A percentile compares a stretch with the other conserved stretches of the same genome.
Conservation (phyloP, 2,329 filamentous ascomycete species). For the Fusarium proliferatum region DNA sequence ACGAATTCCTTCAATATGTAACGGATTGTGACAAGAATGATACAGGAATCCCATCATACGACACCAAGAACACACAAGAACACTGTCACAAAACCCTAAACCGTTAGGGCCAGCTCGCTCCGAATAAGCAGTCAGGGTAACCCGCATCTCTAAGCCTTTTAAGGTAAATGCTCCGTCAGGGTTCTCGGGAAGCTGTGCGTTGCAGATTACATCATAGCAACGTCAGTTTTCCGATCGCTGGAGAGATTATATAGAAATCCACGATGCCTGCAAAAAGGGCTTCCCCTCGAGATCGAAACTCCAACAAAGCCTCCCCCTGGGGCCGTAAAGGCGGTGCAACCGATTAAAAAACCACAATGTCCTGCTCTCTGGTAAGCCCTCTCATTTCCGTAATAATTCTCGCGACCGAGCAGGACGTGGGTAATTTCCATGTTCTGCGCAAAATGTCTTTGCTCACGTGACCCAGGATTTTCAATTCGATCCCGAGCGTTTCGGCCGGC, state of each 20-base stretch:
- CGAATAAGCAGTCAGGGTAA: neutral
- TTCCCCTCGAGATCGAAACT: neutral
- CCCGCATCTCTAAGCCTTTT: neutral
- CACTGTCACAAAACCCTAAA: neutral
- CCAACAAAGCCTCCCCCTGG: neutral
- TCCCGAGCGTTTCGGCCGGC: slow-evolving; percentile 10
- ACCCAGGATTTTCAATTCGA: neutral
- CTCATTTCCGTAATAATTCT: neutral
- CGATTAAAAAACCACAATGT: neutral
- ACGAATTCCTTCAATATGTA: accelerated
- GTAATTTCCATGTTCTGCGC: neutral
- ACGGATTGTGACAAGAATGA: neutral
- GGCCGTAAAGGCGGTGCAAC: neutral
- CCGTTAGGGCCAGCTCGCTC: neutral
- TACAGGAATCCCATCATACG: neutral
- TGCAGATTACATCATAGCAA: slow-evolving; percentile 1
- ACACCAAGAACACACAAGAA: neutral
- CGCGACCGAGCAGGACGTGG: slow-evolving; percentile 4
- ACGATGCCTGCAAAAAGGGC: neutral
- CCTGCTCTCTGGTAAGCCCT: neutral
- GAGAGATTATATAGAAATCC: slow-evolving; percentile 4
- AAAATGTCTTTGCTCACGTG: slow-evolving; percentile 2
- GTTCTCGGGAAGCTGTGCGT: neutral
- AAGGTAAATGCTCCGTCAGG: neutral
- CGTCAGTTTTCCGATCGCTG: neutral